Evolutionary conservation across 805 yeast species (phyloP).

Genomic region (Cyberlindnera misumaiensis): DNA sequence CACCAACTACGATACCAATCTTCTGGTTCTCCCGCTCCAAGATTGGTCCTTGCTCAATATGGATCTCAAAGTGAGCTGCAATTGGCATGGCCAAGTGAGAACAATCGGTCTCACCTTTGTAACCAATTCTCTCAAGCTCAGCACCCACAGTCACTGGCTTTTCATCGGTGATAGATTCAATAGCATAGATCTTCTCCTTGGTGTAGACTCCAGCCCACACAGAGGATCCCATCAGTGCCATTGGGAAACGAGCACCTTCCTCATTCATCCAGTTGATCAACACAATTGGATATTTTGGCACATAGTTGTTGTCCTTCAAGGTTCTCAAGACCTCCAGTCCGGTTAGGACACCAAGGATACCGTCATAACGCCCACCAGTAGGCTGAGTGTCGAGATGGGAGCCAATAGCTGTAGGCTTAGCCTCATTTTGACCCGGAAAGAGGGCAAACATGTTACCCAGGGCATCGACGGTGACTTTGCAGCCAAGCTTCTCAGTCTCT

Average conservation of each 20-base stretch:
- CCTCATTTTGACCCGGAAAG: conserved; percentile 47
- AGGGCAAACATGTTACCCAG: conserved; percentile 66
- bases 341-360: conserved; percentile 60
- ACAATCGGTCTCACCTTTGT: conserved; percentile 46
- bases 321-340: conserved; percentile 65
- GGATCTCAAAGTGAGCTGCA: conserved; percentile 67
- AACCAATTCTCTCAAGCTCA: conserved; percentile 57
- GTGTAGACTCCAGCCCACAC: conserved; percentile 55
- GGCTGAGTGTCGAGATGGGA: conserved; percentile 77
- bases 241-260: conserved; percentile 75
- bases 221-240: conserved; percentile 57
- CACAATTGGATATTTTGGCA: conserved; percentile 62
- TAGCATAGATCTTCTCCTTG: conserved; percentile 41
- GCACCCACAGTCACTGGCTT: conserved; percentile 41
- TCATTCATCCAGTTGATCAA: conserved; percentile 70
- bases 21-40: conserved; percentile 48
- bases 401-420: conserved; percentile 59
- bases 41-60: conserved; percentile 73
- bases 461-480: conserved; percentile 51
- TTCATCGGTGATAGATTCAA: conserved; percentile 49
- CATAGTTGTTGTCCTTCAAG: conserved; percentile 47
- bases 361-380: conserved; percentile 73
- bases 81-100: conserved; percentile 45
- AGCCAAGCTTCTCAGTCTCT: conserved; percentile 48
- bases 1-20: conserved; percentile 62